Base-by-base conservation (phyloP, 208 protist genomes). In the Wallacemonas sp. region DNA sequence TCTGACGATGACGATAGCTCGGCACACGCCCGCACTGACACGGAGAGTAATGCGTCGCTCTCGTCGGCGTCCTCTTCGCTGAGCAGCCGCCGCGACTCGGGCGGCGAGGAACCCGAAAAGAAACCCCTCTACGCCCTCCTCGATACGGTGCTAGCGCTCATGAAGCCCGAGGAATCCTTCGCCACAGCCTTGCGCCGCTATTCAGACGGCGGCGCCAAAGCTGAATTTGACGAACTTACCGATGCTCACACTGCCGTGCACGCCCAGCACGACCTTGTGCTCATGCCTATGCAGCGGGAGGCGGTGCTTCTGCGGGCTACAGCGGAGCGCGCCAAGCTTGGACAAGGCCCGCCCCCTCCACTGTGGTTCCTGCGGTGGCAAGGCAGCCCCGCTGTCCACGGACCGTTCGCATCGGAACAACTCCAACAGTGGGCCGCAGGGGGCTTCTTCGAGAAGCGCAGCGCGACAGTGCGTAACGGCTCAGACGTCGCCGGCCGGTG, bases 301-400 rank as follows among this genome's bases (percentile, higher is more conserved):
- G 65, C 71, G 2, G 32, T 81, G 3, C 59, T 81, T n/a, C 50
- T 78, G 15, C 66, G 52, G 42, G 76, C 76, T 0, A n/a, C 71
- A 3, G 44, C 38, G 2, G 71, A 78, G 63, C 58, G 62, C 12
- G 58, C 36, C 37, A 62, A 62, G 24, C 37, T 6, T 53, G 52
- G 48, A 53, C 57, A 13, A 19, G 60, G 3, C 27, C 42, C 12
- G 15, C 61, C 71, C 27, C 48, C 66, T 17, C 63, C 27, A 9
- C 57, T 69, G 39, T 81, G 76, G 76, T 68, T 75, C 57, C 57
- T 81, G 30, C 55, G 71, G 22, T 81, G 76, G 76, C 42, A 33
- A 21, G 66, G 38, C 9, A 71, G 53, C 44, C 71, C 71, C 5
- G 17, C 32, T 24, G 63, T 64, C 38, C 71, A 74, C 27, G 76